phyloP scores from a whole-genome alignment of 2,329 filamentous ascomycete genomes.

The Raffaelea deltoideospora region DNA sequence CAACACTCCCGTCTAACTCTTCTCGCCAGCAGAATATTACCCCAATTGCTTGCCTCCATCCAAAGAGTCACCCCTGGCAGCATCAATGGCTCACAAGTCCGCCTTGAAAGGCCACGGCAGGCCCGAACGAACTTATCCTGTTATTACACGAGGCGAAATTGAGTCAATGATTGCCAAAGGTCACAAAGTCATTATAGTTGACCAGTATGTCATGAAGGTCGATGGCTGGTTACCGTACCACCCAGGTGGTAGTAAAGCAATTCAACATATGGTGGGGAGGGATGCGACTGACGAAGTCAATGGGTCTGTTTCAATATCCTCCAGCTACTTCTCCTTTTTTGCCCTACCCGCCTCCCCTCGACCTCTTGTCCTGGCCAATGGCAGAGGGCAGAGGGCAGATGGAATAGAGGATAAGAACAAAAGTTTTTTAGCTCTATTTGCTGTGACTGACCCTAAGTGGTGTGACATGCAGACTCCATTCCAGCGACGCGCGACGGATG shows the following conservation, averaged over 20 bases:
- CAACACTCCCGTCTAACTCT: too few relatives aligned
- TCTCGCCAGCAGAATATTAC: too few relatives aligned
- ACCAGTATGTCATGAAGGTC: conserved; percentile 69
- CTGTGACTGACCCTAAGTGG: too few relatives aligned
- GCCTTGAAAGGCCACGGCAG: neutral
- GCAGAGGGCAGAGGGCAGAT: neutral
- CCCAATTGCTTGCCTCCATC: too few relatives aligned
- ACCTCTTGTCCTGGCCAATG: conserved; percentile 3
- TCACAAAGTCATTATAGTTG: conserved; percentile 62
- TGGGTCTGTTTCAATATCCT: conserved; percentile 28
- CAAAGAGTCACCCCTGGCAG: too few relatives aligned
- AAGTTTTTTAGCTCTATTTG: neutral
- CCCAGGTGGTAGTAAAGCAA: conserved; percentile 81
- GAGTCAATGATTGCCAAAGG: conserved; percentile 77
- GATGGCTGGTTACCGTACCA: conserved; percentile 84
- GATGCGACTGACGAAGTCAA: conserved; percentile 92
- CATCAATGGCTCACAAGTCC: neutral
- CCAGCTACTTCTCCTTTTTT: conserved; percentile 1
- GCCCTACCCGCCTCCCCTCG: neutral
- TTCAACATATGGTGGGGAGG: conserved; percentile 82
- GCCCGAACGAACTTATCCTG: conserved; percentile 14
- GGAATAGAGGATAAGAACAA: neutral
- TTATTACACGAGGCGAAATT: conserved; percentile 39
- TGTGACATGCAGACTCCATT: conserved; percentile 68
- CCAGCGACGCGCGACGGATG: conserved; percentile 53